Percentiles rank a stretch among this genome's conserved stretches.
Evolutionary conservation across 495 filamentous ascomycete genomes (phyloP).

Genomic region (Oidiodendron maius): DNA sequence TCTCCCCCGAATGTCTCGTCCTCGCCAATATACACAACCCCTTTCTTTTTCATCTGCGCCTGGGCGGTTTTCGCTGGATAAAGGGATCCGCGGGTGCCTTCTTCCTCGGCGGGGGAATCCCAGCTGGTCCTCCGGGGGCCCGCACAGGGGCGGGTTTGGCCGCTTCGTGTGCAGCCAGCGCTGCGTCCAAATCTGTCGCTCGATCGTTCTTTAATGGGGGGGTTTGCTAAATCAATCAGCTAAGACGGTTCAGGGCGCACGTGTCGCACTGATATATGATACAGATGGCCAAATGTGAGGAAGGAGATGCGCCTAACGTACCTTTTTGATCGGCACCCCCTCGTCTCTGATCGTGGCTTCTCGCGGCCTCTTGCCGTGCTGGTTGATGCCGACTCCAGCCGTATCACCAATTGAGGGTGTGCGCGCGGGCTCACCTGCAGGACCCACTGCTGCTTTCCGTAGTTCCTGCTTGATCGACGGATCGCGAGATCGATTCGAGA

Average conservation of each 20-base stretch:
- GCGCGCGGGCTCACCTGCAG: background rate
- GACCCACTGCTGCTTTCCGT: background rate
- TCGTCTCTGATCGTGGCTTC: conserved; percentile 20
- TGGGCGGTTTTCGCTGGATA: conserved; percentile 32
- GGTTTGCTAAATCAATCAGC: conserved; percentile 10
- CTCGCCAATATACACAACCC: no score
- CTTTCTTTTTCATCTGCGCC: no score
- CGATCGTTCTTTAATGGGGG: conserved; percentile 14
- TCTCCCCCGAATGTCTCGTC: no score
- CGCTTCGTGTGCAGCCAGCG: conserved; percentile 20
- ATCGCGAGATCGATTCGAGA: conserved; percentile 16
- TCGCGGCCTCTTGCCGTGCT: conserved; percentile 25
- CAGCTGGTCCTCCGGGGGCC: conserved; percentile 19
- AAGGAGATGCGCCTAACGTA: conserved; percentile 11
- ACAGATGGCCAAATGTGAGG: background rate
- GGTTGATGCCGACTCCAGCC: background rate
- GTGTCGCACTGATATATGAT: no score
- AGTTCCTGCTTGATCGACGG: conserved; percentile 18
- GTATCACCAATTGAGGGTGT: background rate
- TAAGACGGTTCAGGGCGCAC: no score
- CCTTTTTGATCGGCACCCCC: conserved; percentile 27
- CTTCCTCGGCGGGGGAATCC: conserved; percentile 25
- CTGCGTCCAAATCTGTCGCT: conserved; percentile 20
- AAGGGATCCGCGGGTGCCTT: conserved; percentile 35
- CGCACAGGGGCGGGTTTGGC: conserved; percentile 24